Evolutionary conservation across 129 eudicot genomes (phyloP).

Genomic region (Daucus carota): DH1_v3.0 NC_030384.2:42878001-42878500

Average conservation of each 20-base stretch:
- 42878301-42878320: constrained; percentile 48
- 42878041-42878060: background rate
- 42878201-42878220: constrained; percentile 97
- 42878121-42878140: background rate
- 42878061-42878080: background rate
- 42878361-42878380: constrained; percentile 37
- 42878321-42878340: constrained; percentile 96
- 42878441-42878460: background rate
- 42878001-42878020: background rate
- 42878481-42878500: background rate
- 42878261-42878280: constrained; percentile 74
- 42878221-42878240: constrained; percentile 90
- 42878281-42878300: constrained; percentile 66
- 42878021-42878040: background rate
- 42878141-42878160: constrained; percentile 33
- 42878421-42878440: background rate
- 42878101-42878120: background rate
- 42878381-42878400: constrained; percentile 27
- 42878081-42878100: background rate
- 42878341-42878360: constrained; percentile 43
- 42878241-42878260: constrained; percentile 64
- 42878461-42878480: background rate
- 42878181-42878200: constrained; percentile 80
- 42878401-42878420: constrained; percentile 16
- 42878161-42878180: constrained; percentile 69